phyloP scores from a whole-genome alignment of 2,329 filamentous ascomycete genomes.

The Cadophora luteo-olivacea region DNA sequence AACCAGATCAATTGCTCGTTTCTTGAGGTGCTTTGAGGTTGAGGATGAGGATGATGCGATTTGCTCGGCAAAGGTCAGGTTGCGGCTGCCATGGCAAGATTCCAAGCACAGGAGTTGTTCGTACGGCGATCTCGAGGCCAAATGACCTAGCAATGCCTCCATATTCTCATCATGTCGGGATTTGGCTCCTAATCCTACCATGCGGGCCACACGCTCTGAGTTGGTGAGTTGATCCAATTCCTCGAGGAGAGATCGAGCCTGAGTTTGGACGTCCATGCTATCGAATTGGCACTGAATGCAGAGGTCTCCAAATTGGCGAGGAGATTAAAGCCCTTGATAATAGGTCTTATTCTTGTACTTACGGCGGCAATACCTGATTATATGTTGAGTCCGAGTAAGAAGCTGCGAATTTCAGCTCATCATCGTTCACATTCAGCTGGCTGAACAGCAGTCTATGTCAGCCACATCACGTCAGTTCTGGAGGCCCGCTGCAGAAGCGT shows the following conservation, averaged over 20 bases:
- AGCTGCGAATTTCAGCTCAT: background rate
- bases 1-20: constrained; percentile 23
- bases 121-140: constrained; percentile 19
- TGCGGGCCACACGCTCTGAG: constrained; percentile 19
- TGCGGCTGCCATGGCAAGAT: constrained; percentile 27
- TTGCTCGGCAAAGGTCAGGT: constrained; percentile 22
- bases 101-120: constrained; percentile 22
- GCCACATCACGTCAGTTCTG: constrained; percentile 4
- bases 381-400: background rate
- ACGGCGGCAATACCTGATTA: too few species aligned
- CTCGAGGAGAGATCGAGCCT: constrained; percentile 17
- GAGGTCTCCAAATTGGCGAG: too few species aligned
- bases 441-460: background rate
- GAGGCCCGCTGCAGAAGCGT: constrained; percentile 5
- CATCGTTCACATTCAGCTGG: background rate
- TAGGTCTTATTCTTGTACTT: too few species aligned
- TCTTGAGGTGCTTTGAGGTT: constrained; percentile 23
- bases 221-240: constrained; percentile 21
- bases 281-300: too few species aligned
- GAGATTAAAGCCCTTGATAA: too few species aligned
- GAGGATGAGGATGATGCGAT: constrained; percentile 17
- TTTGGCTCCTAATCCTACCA: constrained; percentile 19
- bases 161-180: background rate
- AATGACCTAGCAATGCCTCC: constrained; percentile 8
- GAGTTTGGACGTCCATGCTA: background rate